A percentile compares a stretch with the other conserved stretches of the same genome.
Conservation (phyloP, 768 basidiomycete species). For the Boletus edulis region DNA sequence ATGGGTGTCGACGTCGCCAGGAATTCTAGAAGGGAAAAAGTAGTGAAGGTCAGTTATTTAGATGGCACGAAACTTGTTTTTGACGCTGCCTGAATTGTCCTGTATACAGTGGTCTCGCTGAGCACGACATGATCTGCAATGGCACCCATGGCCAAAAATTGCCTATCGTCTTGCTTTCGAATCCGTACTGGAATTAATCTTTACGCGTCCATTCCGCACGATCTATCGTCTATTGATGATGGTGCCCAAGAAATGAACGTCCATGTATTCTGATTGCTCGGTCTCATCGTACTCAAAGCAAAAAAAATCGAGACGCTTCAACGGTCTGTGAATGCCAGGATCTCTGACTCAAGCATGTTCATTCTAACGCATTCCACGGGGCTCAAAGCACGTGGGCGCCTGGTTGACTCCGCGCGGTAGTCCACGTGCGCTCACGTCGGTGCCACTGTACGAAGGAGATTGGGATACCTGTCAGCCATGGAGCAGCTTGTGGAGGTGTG, state of each 20-base stretch:
- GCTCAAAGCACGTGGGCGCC: slow-evolving; percentile 53
- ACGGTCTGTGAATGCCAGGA: slow-evolving; percentile 53
- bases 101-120: slow-evolving; percentile 14
- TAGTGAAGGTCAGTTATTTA: slow-evolving; percentile 26
- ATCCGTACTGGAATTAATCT: slow-evolving; percentile 46
- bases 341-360: slow-evolving; percentile 37
- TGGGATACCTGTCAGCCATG: too few relatives aligned
- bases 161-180: slow-evolving; percentile 24
- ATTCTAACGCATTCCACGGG: background rate
- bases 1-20: background rate
- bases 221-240: background rate
- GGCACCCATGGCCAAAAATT: background rate
- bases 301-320: slow-evolving; percentile 66
- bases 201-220: slow-evolving; percentile 36
- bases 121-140: slow-evolving; percentile 9
- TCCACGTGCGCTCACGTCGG: slow-evolving; percentile 69
- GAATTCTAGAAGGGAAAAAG: background rate
- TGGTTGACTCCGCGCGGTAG: slow-evolving; percentile 52
- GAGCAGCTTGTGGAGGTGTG: too few relatives aligned
- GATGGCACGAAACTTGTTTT: background rate
- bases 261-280: slow-evolving; percentile 67
- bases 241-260: slow-evolving; percentile 47
- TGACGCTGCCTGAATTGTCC: slow-evolving; percentile 3
- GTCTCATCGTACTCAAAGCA: slow-evolving; percentile 62
- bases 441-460: slow-evolving; percentile 63